phyloP scores from a whole-genome alignment of 768 basidiomycete species.

The Suillus sp. region DNA sequence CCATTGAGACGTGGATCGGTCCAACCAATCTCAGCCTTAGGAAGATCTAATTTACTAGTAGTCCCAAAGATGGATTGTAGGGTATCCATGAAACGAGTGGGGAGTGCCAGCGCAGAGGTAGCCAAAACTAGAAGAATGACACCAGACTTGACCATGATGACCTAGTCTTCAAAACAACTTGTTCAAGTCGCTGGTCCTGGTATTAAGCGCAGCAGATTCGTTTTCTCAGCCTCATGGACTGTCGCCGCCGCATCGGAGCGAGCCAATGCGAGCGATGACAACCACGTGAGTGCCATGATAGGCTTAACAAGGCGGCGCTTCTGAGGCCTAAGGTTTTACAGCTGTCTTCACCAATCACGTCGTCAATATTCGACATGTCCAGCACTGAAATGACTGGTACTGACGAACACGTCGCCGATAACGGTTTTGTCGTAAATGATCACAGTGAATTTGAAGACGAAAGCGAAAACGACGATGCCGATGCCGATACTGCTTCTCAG shows the following conservation, averaged over 20 bases:
- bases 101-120: background rate
- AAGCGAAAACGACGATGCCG: constrained; percentile 43
- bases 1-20: constrained; percentile 73
- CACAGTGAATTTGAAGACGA: constrained; percentile 12
- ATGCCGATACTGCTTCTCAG: constrained; percentile 79
- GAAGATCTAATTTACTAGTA: constrained; percentile 14
- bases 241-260: background rate
- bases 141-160: constrained; percentile 5
- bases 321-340: background rate
- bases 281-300: background rate
- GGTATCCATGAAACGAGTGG: constrained; percentile 6
- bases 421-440: constrained; percentile 6
- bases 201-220: background rate
- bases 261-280: background rate
- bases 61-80: background rate
- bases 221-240: background rate
- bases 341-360: background rate
- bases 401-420: constrained; percentile 10
- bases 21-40: constrained; percentile 44
- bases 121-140: background rate
- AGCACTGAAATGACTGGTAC: background rate
- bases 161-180: background rate
- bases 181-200: constrained; percentile 2
- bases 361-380: constrained; percentile 7
- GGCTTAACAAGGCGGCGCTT: background rate